Evolutionary conservation across 176 grass and related monocot species (phyloP).

Genomic region (Oryza australiensis): DNA sequence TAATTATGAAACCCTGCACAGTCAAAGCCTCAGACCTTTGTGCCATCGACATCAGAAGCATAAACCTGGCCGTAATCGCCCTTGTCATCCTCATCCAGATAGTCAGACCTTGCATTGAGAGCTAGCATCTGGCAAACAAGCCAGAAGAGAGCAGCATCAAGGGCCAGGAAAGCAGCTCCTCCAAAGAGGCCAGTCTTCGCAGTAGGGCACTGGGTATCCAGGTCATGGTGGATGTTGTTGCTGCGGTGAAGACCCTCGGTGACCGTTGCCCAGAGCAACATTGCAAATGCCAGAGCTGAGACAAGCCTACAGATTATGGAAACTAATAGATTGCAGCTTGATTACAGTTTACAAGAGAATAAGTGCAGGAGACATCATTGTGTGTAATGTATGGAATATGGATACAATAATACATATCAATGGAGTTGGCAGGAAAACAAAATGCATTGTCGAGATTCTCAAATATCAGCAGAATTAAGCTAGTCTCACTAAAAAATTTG

Average conservation of each 20-base stretch:
- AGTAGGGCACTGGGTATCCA: constrained; percentile 63
- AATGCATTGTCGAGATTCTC: background rate
- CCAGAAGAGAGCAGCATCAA: constrained; percentile 70
- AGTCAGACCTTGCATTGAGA: constrained; percentile 74
- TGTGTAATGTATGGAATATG: background rate
- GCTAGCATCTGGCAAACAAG: constrained; percentile 70
- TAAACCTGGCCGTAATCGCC: constrained; percentile 76
- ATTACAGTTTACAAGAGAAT: background rate
- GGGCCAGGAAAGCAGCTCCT: constrained; percentile 72
- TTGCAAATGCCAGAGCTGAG: constrained; percentile 50
- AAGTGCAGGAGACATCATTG: background rate
- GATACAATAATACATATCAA: background rate
- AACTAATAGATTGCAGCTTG: background rate
- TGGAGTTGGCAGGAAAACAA: background rate
- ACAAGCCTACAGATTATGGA: constrained; percentile 43
- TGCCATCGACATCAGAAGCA: constrained; percentile 15
- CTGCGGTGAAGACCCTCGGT: constrained; percentile 49
- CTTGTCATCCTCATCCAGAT: constrained; percentile 64
- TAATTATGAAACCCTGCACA: constrained; percentile 4
- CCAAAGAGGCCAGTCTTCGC: constrained; percentile 87
- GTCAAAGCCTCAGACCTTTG: constrained; percentile 33
- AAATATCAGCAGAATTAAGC: constrained; percentile 3
- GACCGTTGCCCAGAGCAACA: constrained; percentile 72
- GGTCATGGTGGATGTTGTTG: constrained; percentile 57
- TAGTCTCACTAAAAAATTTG: background rate